Base-by-base conservation (phyloP, 2,329 filamentous ascomycete species). In the Akanthomyces lecanii region DNA sequence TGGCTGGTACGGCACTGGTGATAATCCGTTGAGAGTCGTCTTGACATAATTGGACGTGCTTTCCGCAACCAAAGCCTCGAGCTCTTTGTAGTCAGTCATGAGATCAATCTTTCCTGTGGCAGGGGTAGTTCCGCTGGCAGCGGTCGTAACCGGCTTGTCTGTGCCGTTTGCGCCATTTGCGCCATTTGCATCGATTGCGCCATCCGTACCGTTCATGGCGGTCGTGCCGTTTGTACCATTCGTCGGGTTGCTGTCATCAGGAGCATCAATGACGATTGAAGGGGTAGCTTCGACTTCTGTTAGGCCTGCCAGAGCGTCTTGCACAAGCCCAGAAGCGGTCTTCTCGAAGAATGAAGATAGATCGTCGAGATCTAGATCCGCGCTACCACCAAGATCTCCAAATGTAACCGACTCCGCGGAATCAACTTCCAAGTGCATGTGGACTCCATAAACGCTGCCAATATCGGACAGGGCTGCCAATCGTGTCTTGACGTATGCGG, bases 41-140 rank as follows among this genome's bases (percentile, higher is more conserved):
- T 76, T 76, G 47, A 79, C 78, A 59, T 79, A 79, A 62, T 79
- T 76, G 11, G 75, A 76, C 0, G 77, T 79, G 65, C 77, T 79
- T 66, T 78, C 76, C 0, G 76, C 77, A 12, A 79, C 77, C 25
- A 79, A 68, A 8, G 77, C 77, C 64, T 78, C 75, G 6, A 79
- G 69, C 48, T 79, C 77, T 64, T 79, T 76, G 57, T 77, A 77
- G 62, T 79, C 76, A 8, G 72, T 76, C 64, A 71, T 71, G 47
- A 72, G 61, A 47, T 75, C 72, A 44, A 72, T 61, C 45, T 67
- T 66, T 23, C 52, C 58, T 12, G 51, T 23, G 18, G 40, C 30
- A 10, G 60, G 38, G 25, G 25, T 18, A 12, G 58, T 25, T 28
- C 47, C 38, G 16, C 8, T 60, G 18, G 10, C 25, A 16, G 57